Evolutionary conservation across 495 filamentous ascomycete species (phyloP).

Genomic region (Cercophora sp.): DNA sequence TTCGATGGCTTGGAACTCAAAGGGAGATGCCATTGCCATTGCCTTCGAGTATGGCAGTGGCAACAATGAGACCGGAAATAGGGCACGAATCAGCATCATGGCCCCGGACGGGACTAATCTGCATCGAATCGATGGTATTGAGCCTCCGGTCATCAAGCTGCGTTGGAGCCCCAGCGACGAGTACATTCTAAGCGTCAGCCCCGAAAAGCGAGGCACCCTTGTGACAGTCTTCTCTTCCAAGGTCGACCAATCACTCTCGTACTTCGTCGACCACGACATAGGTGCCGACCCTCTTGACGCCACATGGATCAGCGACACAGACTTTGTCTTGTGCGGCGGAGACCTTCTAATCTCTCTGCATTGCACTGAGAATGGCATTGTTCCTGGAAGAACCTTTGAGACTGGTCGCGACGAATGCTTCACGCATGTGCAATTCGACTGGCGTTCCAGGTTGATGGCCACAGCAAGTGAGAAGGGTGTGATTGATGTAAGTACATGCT

Average conservation of each 20-base stretch:
- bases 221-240: conserved; percentile 49
- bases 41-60: conserved; percentile 58
- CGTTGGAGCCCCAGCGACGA: conserved; percentile 57
- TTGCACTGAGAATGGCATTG: conserved; percentile 37
- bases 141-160: conserved; percentile 53
- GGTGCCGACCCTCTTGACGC: conserved; percentile 47
- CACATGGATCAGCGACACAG: conserved; percentile 55
- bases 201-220: conserved; percentile 43
- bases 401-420: conserved; percentile 41
- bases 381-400: conserved; percentile 34
- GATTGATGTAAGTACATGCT: conserved; percentile 53
- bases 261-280: conserved; percentile 45
- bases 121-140: conserved; percentile 42
- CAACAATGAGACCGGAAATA: too few species aligned
- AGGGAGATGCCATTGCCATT: conserved; percentile 64
- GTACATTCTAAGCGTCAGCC: conserved; percentile 52
- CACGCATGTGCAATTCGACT: conserved; percentile 47
- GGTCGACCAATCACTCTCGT: conserved; percentile 34
- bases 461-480: conserved; percentile 48
- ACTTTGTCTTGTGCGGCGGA: conserved; percentile 58
- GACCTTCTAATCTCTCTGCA: conserved; percentile 42
- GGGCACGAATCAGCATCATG: conserved; percentile 68
- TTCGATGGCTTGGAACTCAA: conserved; percentile 68
- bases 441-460: conserved; percentile 40
- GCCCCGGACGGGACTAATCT: conserved; percentile 52